Conservation (phyloP, 1,139 yeast genomes). For the Spathaspora sp. region DNA sequence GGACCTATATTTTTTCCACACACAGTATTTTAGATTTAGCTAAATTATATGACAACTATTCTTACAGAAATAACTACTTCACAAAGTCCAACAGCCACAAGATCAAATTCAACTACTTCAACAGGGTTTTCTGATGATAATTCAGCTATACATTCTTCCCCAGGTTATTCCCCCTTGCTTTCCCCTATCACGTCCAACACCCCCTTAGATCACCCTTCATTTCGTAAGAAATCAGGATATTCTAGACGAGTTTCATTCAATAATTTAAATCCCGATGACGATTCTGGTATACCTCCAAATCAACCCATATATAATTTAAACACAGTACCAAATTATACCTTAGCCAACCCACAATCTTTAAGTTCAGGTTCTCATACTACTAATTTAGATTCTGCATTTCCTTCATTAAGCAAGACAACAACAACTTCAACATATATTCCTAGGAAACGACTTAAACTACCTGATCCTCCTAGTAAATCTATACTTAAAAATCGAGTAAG, state of each 20-base stretch:
- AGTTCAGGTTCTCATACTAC: constrained; percentile 1
- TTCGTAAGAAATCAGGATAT: constrained; percentile 9
- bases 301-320: constrained; percentile 11
- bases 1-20: too few relatives aligned
- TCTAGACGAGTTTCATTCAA: constrained; percentile 47
- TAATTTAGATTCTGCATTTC: constrained; percentile 2
- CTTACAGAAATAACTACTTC: background rate
- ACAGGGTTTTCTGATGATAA: background rate
- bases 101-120: constrained; percentile 2
- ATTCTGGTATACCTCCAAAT: constrained; percentile 10
- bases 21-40: too few relatives aligned
- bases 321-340: constrained; percentile 1
- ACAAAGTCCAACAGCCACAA: constrained; percentile 1
- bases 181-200: background rate
- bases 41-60: background rate
- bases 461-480: constrained; percentile 36
- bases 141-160: constrained; percentile 1
- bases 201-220: background rate
- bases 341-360: constrained; percentile 4
- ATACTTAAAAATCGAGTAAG: constrained; percentile 41
- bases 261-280: constrained; percentile 35
- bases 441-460: constrained; percentile 18
- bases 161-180: background rate
- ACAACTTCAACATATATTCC: constrained; percentile 6
- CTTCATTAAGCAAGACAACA: background rate